Conservation (phyloP, 768 basidiomycete species). For the Fibroporia radiculosa region DNA sequence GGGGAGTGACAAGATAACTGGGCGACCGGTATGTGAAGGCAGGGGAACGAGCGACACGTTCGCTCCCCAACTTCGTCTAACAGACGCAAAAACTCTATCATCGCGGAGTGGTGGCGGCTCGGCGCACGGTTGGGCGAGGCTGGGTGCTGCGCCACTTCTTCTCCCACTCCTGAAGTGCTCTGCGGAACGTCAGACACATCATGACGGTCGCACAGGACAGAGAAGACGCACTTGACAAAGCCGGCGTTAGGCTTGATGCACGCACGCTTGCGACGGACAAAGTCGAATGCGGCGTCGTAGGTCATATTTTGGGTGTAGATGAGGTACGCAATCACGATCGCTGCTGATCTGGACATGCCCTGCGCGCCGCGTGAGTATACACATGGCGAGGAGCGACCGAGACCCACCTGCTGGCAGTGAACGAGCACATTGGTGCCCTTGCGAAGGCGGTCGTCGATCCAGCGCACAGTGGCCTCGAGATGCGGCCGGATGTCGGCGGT, state of each 20-base stretch:
- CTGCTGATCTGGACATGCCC: slow-evolving; percentile 73
- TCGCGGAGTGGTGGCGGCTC: slow-evolving; percentile 13
- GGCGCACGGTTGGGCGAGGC: slow-evolving; percentile 7
- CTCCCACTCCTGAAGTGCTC: slow-evolving; percentile 22
- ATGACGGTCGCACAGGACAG: slow-evolving; percentile 1
- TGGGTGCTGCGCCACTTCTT: slow-evolving; percentile 17
- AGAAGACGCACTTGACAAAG: slow-evolving; percentile 38
- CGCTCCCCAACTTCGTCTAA: no score
- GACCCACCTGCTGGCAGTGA: slow-evolving; percentile 73
- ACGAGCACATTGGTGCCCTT: slow-evolving; percentile 63
- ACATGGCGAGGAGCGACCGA: neutral
- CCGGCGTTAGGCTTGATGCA: slow-evolving; percentile 77
- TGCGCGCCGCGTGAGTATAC: slow-evolving; percentile 19
- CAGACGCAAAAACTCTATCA: no score
- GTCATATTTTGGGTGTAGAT: slow-evolving; percentile 69
- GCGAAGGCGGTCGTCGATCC: slow-evolving; percentile 55
- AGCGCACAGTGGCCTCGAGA: slow-evolving; percentile 57
- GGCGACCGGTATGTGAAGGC: no score
- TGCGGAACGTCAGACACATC: slow-evolving; percentile 30
- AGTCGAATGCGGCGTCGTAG: slow-evolving; percentile 54
- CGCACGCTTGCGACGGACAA: slow-evolving; percentile 57
- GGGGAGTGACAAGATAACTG: no score
- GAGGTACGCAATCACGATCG: slow-evolving; percentile 76
- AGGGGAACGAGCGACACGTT: no score
- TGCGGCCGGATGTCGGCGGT: slow-evolving; percentile 58